Evolutionary conservation across 148 eudicot genomes (phyloP), one percentile per base, ranked within the genome.

Genomic region (Amaranthus hypochondriacus): DNA sequence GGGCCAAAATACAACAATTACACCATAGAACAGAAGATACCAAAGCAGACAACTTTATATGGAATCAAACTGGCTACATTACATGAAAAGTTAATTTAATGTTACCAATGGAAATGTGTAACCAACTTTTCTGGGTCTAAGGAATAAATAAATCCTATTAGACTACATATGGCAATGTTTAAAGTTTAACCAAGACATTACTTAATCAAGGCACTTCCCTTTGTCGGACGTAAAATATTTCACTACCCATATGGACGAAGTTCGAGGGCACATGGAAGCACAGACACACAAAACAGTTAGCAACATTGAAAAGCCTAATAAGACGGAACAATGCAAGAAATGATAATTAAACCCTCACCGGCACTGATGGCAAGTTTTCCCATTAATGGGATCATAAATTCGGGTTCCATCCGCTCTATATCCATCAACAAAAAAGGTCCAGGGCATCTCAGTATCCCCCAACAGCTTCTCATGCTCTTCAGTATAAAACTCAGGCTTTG

Each of bases 301-400:
- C 42, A 70, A 42, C 28, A 68, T 68, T 21, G 9, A 14, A 54
- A 15, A 13, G 5, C 46, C 52, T 46, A 63, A 52, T 1, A 57
- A 9, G 43, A 48, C 53, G 70, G 9, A 59, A 52, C n/a, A 44
- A 2, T 28, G 39, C 39, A 28, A 28, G 39, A 28, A 71, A 3
- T 59, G 53, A 68, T 4, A 9, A 71, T 43, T 47, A 64, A 81
- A 5, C 59, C 64, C 57, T 75, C 65, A 92, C 99, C 99, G 83
- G 93, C 98, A 95, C 50, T 95, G 98, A 80, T 95, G 98, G 70
- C 98, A 95, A 80, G 92, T 90, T 77, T 92, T 95, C 44, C 98
- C 98, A 3, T 61, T 80, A 21, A 92, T 74, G 0, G 83, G 80
- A 84, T 92, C 96, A 77, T 95, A 95, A 61, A 90, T 87, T 76